Conservation (phyloP, 2,329 filamentous ascomycete genomes). For the Penicillium glabrum region DNA sequence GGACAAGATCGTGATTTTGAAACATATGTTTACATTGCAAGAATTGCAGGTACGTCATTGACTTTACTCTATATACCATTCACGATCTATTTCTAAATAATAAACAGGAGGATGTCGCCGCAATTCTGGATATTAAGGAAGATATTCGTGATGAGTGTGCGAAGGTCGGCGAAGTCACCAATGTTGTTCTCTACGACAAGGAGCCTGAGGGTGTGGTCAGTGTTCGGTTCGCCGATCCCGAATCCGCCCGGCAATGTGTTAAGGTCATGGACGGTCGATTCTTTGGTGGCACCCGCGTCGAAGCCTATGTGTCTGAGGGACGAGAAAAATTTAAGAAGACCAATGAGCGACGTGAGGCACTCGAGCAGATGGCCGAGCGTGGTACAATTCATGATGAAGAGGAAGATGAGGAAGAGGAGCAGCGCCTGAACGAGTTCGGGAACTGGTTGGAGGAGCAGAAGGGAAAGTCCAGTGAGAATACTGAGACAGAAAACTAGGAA, state of each 20-base stretch:
- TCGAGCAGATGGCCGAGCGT: constrained; percentile 50
- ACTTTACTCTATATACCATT: background rate
- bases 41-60: constrained; percentile 64
- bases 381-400: constrained; percentile 38
- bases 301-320: constrained; percentile 70
- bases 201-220: constrained; percentile 83
- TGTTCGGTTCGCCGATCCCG: constrained; percentile 73
- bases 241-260: constrained; percentile 72
- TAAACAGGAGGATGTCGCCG: constrained; percentile 70
- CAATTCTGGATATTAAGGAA: constrained; percentile 87
- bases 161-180: constrained; percentile 84
- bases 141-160: constrained; percentile 88
- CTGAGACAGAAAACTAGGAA: too few relatives aligned
- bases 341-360: constrained; percentile 44
- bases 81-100: background rate
- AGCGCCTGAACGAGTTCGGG: constrained; percentile 42
- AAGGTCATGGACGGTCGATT: constrained; percentile 73
- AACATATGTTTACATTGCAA: constrained; percentile 86
- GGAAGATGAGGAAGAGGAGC: constrained; percentile 45
- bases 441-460: background rate
- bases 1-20: constrained; percentile 82
- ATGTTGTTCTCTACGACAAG: constrained; percentile 84
- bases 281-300: constrained; percentile 71
- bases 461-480: background rate
- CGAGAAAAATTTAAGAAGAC: constrained; percentile 72